Evolutionary conservation across 306 rosid species (phyloP).

Genomic region (Fragaria vesca): DNA sequence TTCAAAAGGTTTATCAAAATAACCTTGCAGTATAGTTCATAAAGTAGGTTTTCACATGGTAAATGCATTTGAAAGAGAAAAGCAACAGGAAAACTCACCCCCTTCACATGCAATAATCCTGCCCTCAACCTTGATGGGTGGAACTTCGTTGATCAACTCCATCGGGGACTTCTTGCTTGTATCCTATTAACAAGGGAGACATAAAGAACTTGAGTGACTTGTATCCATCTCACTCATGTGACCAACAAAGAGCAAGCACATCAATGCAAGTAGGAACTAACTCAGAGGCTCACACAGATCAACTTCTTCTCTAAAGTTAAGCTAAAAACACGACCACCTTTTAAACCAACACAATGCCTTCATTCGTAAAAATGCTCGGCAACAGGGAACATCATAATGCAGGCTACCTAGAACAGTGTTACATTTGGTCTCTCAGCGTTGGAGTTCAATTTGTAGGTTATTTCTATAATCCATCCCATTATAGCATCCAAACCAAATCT

Average conservation of each 20-base stretch:
- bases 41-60: not conserved
- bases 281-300: no score
- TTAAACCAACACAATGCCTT: not conserved
- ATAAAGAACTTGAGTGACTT: constrained; percentile 6
- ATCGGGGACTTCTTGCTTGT: constrained; percentile 90
- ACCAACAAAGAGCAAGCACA: not conserved
- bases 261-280: not conserved
- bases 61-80: not conserved
- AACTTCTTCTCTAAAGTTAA: not conserved
- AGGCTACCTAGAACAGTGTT: not conserved
- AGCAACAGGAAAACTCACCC: constrained; percentile 44
- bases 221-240: not conserved
- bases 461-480: not conserved
- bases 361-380: not conserved
- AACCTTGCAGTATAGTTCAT: not conserved
- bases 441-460: not conserved
- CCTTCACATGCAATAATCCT: constrained; percentile 97
- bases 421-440: not conserved
- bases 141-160: constrained; percentile 97
- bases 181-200: constrained; percentile 52
- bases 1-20: not conserved
- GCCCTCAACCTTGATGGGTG: constrained; percentile 89
- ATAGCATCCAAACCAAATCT: not conserved
- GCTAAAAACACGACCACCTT: not conserved
- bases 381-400: not conserved